Percentiles rank a stretch among this genome's conserved stretches.
Conservation (phyloP, 2,329 filamentous ascomycete genomes). For the Akanthomyces uredinophilus region DNA sequence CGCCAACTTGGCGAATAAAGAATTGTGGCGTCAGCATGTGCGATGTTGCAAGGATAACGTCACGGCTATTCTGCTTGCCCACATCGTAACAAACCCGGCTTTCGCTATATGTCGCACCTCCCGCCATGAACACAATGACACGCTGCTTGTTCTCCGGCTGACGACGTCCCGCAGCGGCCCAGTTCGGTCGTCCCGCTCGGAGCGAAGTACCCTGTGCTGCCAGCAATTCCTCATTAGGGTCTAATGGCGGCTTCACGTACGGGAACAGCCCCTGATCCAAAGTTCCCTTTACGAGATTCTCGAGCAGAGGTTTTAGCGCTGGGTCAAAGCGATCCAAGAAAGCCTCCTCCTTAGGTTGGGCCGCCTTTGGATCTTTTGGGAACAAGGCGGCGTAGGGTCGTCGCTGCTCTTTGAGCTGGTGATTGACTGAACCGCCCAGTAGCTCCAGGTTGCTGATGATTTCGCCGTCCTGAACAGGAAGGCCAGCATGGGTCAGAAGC, state of each 20-base stretch:
- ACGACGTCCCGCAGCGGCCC: conserved; percentile 78
- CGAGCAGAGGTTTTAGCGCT: conserved; percentile 74
- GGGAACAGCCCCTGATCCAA: conserved; percentile 65
- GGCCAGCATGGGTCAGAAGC: conserved; percentile 73
- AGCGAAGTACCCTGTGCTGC: conserved; percentile 65
- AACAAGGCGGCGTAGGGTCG: conserved; percentile 65
- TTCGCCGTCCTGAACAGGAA: conserved; percentile 69
- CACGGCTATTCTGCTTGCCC: conserved; percentile 64
- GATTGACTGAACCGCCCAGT: conserved; percentile 69
- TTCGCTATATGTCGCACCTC: conserved; percentile 91
- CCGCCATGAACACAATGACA: conserved; percentile 90
- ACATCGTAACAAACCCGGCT: conserved; percentile 84
- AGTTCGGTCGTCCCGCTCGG: conserved; percentile 87
- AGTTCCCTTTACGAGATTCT: conserved; percentile 62
- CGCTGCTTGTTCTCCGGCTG: conserved; percentile 77
- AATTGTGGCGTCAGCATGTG: conserved; percentile 87
- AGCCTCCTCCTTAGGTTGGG: conserved; percentile 65
- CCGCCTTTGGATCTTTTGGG: conserved; percentile 54
- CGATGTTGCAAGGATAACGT: conserved; percentile 82
- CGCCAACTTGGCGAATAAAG: conserved; percentile 76
- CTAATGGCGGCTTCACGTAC: conserved; percentile 65
- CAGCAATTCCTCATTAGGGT: conserved; percentile 54
- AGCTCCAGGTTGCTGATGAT: conserved; percentile 73
- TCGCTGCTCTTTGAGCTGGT: conserved; percentile 69
- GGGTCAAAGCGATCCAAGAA: conserved; percentile 85